Conservation (phyloP, 805 yeast species). For the Helenozyma baotianmanensis region DNA sequence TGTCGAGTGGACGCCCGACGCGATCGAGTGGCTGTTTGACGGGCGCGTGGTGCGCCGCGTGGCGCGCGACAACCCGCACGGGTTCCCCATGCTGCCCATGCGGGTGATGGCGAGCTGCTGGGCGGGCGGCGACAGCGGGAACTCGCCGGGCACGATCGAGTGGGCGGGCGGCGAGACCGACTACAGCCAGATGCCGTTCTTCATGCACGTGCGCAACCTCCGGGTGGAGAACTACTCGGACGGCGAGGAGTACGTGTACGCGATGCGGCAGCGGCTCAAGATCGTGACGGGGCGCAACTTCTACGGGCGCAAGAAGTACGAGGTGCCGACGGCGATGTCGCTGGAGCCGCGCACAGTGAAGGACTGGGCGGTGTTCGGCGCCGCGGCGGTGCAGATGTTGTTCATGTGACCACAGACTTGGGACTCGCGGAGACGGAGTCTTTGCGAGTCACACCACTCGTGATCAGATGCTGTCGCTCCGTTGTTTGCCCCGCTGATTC, state of each 20-base stretch:
- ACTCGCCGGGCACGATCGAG: constrained; percentile 30
- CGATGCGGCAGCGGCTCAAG: constrained; percentile 11
- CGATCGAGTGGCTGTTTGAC: constrained; percentile 28
- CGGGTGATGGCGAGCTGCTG: constrained; percentile 32
- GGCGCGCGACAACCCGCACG: constrained; percentile 17
- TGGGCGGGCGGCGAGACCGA: constrained; percentile 41
- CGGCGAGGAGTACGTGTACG: constrained; percentile 28
- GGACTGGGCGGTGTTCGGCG: too few relatives aligned
- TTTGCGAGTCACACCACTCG: too few relatives aligned
- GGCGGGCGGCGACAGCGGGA: constrained; percentile 39
- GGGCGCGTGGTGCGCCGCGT: constrained; percentile 24
- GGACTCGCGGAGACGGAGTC: too few relatives aligned
- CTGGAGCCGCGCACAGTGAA: too few relatives aligned
- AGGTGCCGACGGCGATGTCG: too few relatives aligned
- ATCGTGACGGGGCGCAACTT: not conserved
- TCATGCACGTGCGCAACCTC: constrained; percentile 24
- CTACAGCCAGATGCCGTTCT: constrained; percentile 27
- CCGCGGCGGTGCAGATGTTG: too few relatives aligned
- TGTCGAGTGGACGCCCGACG: constrained; percentile 33
- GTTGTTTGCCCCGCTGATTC: too few relatives aligned
- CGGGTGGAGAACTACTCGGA: constrained; percentile 24
- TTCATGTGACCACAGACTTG: too few relatives aligned
- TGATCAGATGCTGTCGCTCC: too few relatives aligned
- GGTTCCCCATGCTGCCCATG: constrained; percentile 37
- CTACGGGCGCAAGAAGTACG: too few relatives aligned